Percentiles rank a stretch among this genome's conserved stretches.
Evolutionary conservation across 169 alveolate genomes (phyloP).

Genomic region (Condylostoma magnum): DNA sequence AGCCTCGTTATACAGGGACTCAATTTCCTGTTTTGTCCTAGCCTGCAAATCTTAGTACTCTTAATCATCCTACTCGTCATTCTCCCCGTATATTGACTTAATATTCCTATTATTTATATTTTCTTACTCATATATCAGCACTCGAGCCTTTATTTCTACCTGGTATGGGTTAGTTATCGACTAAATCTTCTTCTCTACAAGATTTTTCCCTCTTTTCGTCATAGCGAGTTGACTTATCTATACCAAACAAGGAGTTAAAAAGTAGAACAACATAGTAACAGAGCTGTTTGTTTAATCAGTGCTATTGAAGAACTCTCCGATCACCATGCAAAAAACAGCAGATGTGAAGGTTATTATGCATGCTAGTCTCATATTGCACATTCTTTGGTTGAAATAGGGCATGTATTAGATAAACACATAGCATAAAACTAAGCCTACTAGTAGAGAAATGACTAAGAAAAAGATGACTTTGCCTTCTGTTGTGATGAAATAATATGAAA

Average conservation of each 20-base stretch:
- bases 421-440: neutral
- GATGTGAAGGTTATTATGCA: constrained; percentile 10
- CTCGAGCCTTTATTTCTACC: constrained; percentile 13
- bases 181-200: constrained; percentile 13
- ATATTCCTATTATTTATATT: neutral
- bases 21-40: neutral
- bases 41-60: neutral
- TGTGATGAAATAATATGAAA: constrained; percentile 2
- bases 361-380: constrained; percentile 16
- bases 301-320: constrained; percentile 26
- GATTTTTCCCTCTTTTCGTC: constrained; percentile 10
- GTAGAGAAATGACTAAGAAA: neutral
- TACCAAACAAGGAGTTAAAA: constrained; percentile 17
- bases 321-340: constrained; percentile 25
- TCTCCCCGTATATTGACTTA: constrained; percentile 12
- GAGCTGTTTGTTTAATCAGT: constrained; percentile 26
- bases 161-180: constrained; percentile 5
- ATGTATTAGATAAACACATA: neutral
- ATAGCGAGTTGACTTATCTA: constrained; percentile 10
- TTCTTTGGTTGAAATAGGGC: neutral
- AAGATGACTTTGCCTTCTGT: constrained; percentile 19
- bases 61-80: constrained; percentile 23
- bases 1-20: constrained; percentile 1
- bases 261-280: constrained; percentile 24
- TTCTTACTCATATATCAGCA: neutral